These are phyloP conservation scores for Cetradonia linearis DNA, from an alignment of 495 filamentous ascomycete genomes.

Conservation along the genomic window DNA sequence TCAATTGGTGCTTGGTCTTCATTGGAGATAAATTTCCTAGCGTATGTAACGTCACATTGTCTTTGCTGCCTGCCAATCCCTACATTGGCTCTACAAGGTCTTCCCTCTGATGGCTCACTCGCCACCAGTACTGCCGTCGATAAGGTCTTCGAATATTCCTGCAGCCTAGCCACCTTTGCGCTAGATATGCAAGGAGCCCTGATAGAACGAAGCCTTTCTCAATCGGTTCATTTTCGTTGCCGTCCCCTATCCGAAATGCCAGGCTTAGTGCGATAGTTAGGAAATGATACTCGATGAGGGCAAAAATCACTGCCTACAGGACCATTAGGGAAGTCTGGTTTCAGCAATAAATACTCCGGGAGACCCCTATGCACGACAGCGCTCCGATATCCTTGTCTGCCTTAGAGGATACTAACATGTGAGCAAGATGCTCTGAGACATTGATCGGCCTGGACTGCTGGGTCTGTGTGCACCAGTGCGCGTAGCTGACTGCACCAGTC, in stretches of 20 bases:
- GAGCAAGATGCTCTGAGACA: neutral
- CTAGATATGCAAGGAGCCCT: neutral
- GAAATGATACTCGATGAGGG: neutral
- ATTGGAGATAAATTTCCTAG: neutral
- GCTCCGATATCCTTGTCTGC: neutral
- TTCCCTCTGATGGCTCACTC: neutral
- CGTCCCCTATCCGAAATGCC: neutral
- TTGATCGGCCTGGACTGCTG: neutral
- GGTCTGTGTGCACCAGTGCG: neutral
- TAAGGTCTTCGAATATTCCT: neutral
- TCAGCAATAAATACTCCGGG: neutral
- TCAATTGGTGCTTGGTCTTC: neutral
- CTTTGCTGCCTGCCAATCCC: neutral
- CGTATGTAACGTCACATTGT: neutral
- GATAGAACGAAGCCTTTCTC: neutral
- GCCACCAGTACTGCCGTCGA: neutral
- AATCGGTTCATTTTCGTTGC: neutral
- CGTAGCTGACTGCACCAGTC: neutral
- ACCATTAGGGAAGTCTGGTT: neutral
- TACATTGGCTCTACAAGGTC: neutral
- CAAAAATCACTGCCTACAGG: neutral
- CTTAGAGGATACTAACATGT: neutral
- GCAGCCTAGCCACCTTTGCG: conserved; percentile 1
- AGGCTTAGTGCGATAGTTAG: neutral
- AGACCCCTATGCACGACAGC: neutral